Base-by-base conservation (phyloP, 1,284 basidiomycete species). In the Trametes pubescens region DNA sequence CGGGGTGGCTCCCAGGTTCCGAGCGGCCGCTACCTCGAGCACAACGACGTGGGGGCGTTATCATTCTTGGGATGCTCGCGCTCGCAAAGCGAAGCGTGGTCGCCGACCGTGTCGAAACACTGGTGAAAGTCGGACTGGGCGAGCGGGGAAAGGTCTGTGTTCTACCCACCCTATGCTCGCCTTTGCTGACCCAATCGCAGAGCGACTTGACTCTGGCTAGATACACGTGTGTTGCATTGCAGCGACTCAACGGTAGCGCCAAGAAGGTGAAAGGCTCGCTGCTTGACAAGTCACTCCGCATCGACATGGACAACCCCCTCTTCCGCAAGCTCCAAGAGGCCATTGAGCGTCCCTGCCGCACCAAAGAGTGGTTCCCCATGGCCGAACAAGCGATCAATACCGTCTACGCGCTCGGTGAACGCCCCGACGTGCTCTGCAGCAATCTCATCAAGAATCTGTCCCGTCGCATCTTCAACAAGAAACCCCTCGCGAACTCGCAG, bases 261-360 rank as follows among this genome's bases (percentile, higher is more conserved):
- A 99, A 99, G 82, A 99, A 99, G 77, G 89, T 99, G 70, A 99
- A 99, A 82, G 97, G 95, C 2, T 97, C 95, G 0, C 85, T 99
- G 16, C 81, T 89, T 26, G 94, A 99, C 80, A 94, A 95, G 72
- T 92, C 89, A 6, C 84, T 96, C 60, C 89, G 97, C 3, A 82
- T 96, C 57, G 91, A 92, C 2, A 98, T 98, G 93, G 89, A 92
- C 48, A 93, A 91, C 66, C 83, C 88, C 0, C 89, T 99, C 56
- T 99, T 99, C 80, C 82, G 82, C 37, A 92, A 92, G 69, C 82
- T 99, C 4, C 87, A 93, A 72, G 90, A 92, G 2, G 84, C 89
- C 7, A 85, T 98, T 52, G 87, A 95, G 71, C 81, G 87, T 52
- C 90, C 93, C 0, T 92, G 89, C 59, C 84, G 88, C 40, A 91